Base-by-base conservation (phyloP, 768 basidiomycete genomes). In the Strobilomyces dryophilus region DNA sequence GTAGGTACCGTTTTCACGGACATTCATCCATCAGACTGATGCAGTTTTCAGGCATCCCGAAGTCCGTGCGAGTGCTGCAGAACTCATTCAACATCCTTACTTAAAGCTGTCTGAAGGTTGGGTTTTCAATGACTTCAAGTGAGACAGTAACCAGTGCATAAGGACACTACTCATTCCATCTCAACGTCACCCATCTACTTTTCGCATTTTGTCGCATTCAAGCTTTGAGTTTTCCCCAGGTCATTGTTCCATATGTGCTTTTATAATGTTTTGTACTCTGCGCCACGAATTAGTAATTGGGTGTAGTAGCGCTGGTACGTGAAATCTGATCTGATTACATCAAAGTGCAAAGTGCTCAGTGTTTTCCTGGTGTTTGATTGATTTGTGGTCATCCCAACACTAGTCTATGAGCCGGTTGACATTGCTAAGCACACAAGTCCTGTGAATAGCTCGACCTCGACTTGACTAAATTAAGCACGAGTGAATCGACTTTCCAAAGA, bases 1-100 rank as follows among this genome's bases (percentile, higher is more conserved):
- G 92, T 92, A 66, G 60, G 88, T 71, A 43, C 24, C 32, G 29
- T 29, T 41, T n/a, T 36, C 24, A 10, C 27, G 18, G 15, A 32
- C 20, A 32, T 9, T 21, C 6, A 3, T 46, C 37, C 26, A 52
- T 29, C 20, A 18, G 47, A 40, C 49, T 61, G 4, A 64, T 17
- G 10, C 8, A 17, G 0, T 27, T 32, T 51, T 53, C 54, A 92
- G 89, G 56, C 84, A 94, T 64, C 93, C 93, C 9, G 83, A 88
- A 49, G 82, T 90, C 58, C 85, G 94, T 34, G 89, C 93, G 3
- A 82, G 74, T 26, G 88, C 93, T 32, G 74, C 82, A 34, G 90
- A 92, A 63, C 79, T 95, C 53, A 80, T 87, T 56, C 77, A 77
- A 58, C 92, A 97, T 71, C 80, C 79, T 37, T 97, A 90, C 75